A percentile compares a stretch with the other conserved stretches of the same genome.
These are phyloP conservation scores for Salix udensis DNA, from an alignment of 345 rosid genomes.

Conservation along the genomic window DNA sequence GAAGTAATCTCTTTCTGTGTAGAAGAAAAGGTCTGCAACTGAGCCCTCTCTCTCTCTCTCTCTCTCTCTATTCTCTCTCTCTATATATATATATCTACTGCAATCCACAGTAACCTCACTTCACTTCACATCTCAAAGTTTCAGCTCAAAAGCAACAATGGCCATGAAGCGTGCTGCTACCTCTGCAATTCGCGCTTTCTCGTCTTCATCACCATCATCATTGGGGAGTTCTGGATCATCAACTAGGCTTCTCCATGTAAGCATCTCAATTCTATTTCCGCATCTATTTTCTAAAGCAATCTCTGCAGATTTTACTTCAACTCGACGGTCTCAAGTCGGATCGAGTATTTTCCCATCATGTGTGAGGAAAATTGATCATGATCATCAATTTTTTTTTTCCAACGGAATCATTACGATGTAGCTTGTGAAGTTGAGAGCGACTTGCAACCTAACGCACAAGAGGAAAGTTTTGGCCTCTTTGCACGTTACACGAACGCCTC, in stretches of 20 bases:
- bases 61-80: too few species aligned
- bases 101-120: too few species aligned
- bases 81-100: too few species aligned
- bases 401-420: not conserved
- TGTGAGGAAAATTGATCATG: not conserved
- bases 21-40: too few species aligned
- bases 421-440: not conserved
- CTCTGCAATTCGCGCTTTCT: constrained; percentile 47
- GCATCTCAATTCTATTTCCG: constrained; percentile 5
- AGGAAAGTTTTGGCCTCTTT: not conserved
- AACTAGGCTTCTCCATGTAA: constrained; percentile 60
- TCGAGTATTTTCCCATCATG: not conserved
- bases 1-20: too few species aligned
- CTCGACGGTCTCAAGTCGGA: constrained; percentile 3
- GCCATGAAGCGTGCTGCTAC: constrained; percentile 54
- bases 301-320: too few species aligned
- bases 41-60: too few species aligned
- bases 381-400: not conserved
- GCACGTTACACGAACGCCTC: not conserved
- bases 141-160: constrained; percentile 19
- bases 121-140: too few species aligned
- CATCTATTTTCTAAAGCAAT: not conserved
- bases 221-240: constrained; percentile 18
- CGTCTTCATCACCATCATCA: constrained; percentile 32
- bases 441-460: too few species aligned